Base-by-base conservation (phyloP, 805 yeast genomes). In the Suhomyces sp. region DNA sequence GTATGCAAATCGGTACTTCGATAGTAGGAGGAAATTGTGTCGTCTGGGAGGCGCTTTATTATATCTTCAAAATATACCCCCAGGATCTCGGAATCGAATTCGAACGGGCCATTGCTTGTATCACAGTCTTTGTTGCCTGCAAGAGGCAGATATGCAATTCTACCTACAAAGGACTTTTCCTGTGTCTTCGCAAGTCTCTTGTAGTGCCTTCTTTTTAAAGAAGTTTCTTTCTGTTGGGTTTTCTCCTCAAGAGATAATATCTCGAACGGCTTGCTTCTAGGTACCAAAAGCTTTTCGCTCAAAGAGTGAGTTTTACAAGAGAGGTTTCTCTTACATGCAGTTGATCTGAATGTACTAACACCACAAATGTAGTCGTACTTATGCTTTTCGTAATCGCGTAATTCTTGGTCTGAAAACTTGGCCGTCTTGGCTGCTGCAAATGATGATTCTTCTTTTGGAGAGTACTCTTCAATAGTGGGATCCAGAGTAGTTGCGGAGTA, bases 331-430 rank as follows among this genome's bases (percentile, higher is more conserved):
- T 27, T 42, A 22, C 51, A 48, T 23, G 36, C 26, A 7, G 51
- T 29, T 12, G 41, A 41, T 22, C 41, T 31, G n/a, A 41, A 19
- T 3, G 47, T 48, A 6, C 23, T n/a, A 2, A 48, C 51, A 17
- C 46, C 51, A 42, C 51, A 48, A 26, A 48, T 29, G 22, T 48
- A 48, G 33, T 48, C 51, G 26, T 48, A 23, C 10, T 42, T 41
- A 10, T 48, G 47, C 13, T 6, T 17, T 23, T 42, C 41, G 27
- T 29, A 48, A 15, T 29, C 44, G 8, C 12, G 9, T 19, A 46
- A n/a, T 12, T 46, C 48, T 19, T 19, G 13, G 15, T 46, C 29
- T 8, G 27, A 27, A 22, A 33, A 31, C 24, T 12, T 26, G 6
- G 26, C 15, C 24, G 19, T 13, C 35, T 46, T 46, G 47, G 47